phyloP scores from a whole-genome alignment of 2,329 filamentous ascomycete species.

The Colletotrichum spaethianum region DNA sequence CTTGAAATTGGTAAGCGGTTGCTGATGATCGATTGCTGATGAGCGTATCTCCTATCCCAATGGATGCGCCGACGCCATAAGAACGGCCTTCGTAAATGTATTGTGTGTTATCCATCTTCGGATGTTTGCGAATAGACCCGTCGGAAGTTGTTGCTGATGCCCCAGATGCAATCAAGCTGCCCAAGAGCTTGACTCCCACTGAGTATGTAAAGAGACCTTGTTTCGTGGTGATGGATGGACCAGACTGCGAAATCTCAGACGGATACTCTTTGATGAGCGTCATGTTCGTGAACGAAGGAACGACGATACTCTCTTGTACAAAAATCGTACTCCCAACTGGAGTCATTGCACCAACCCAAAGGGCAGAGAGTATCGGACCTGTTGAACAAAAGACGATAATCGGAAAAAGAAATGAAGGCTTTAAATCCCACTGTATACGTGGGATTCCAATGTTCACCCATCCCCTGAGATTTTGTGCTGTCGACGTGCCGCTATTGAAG shows the following conservation, averaged over 20 bases:
- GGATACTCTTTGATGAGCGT: constrained; percentile 45
- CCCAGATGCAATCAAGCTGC: constrained; percentile 43
- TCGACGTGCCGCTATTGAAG: constrained; percentile 17
- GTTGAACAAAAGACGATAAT: constrained; percentile 13
- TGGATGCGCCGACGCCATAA: constrained; percentile 46
- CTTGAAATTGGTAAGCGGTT: constrained; percentile 49
- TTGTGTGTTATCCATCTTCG: constrained; percentile 47
- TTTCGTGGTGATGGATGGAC: constrained; percentile 41
- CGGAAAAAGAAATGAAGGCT: not conserved
- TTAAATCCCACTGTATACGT: constrained; percentile 9
- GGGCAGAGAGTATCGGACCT: constrained; percentile 21
- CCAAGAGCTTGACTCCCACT: constrained; percentile 45
- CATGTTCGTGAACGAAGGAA: constrained; percentile 43
- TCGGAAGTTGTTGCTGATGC: constrained; percentile 44
- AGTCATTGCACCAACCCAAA: constrained; percentile 46
- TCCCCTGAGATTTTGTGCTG: constrained; percentile 17
- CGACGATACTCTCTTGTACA: constrained; percentile 39
- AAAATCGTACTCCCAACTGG: constrained; percentile 41
- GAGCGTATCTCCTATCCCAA: constrained; percentile 43
- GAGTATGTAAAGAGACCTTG: constrained; percentile 47
- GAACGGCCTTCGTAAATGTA: constrained; percentile 48
- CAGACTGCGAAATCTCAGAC: constrained; percentile 41
- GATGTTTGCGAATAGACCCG: constrained; percentile 40
- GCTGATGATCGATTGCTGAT: constrained; percentile 16
- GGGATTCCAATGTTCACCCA: constrained; percentile 21